Conservation (phyloP, 1,139 yeast genomes). For the Suhomyces bribrorum region DNA sequence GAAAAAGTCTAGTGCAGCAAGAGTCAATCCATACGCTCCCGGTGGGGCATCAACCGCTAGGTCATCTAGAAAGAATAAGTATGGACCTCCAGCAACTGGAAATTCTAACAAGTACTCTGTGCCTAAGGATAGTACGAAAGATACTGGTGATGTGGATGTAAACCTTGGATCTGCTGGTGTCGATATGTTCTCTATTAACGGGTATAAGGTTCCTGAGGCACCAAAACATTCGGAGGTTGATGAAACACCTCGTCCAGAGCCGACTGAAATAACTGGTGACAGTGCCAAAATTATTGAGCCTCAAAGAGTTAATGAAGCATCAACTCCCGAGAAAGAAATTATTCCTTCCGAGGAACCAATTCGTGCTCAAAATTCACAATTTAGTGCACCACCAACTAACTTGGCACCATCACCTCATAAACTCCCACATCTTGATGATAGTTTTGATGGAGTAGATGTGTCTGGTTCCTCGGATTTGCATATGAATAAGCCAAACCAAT, state of each 20-base stretch:
- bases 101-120: constrained; percentile 17
- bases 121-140: constrained; percentile 9
- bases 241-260: no score
- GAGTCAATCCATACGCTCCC: constrained; percentile 47
- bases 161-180: constrained; percentile 4
- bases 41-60: constrained; percentile 16
- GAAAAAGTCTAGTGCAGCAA: constrained; percentile 12
- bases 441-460: constrained; percentile 27
- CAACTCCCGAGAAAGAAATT: background rate
- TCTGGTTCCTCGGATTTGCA: constrained; percentile 9
- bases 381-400: constrained; percentile 8
- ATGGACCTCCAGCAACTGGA: constrained; percentile 30
- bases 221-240: background rate
- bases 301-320: background rate
- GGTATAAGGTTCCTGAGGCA: constrained; percentile 9
- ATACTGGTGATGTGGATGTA: constrained; percentile 3
- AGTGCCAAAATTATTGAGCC: background rate
- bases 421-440: constrained; percentile 30
- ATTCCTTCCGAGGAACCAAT: background rate
- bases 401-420: constrained; percentile 1
- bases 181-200: constrained; percentile 43
- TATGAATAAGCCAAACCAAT: constrained; percentile 2
- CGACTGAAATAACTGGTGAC: background rate
- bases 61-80: constrained; percentile 22
- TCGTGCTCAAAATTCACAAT: constrained; percentile 2